Base-by-base conservation (phyloP, 164 flowering plant species). In the Warburgia ugandensis region DNA sequence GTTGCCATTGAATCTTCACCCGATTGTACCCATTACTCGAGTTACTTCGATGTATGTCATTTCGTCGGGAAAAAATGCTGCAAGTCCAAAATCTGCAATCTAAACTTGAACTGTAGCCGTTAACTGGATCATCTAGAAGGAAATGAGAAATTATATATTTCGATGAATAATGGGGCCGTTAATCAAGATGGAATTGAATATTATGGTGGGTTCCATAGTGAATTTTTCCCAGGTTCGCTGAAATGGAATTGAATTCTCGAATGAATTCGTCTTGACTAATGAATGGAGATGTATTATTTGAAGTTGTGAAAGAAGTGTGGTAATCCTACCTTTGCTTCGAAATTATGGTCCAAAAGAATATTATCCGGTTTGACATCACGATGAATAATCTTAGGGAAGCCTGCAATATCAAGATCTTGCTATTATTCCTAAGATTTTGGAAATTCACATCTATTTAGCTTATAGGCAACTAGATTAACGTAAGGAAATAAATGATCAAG, bases 31-130 rank as follows among this genome's bases (percentile, higher is more conserved):
- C 83, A 90, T 77, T 5, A 90, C 97, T 29, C 97, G 88, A 20
- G 97, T 90, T n/a, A 85, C 66, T 29, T n/a, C n/a, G n/a, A 90
- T 50, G 68, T 90, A 95, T 20, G 95, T 84, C 50, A 74, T 52
- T 23, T 84, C 61, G 68, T 90, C 95, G 47, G 66, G 53, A 54
- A 84, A 83, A 59, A 89, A 66, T 55, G 75, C 84, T 38, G 95
- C 97, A 40, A 86, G 94, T 57, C 97, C 97, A 66, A 89, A 89
- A 68, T 89, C 97, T 26, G 97, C 71, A 57, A 89, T 95, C 97
- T 89, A n/a, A n/a, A n/a, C n/a, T n/a, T n/a, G n/a, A n/a, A n/a
- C n/a, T n/a, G n/a, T n/a, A n/a, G n/a, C n/a, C n/a, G n/a, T n/a
- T n/a, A n/a, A n/a, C n/a, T n/a, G n/a, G n/a, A n/a, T n/a, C n/a